phyloP scores from a whole-genome alignment of 768 basidiomycete species.

The Termitomyces sp. region DNA sequence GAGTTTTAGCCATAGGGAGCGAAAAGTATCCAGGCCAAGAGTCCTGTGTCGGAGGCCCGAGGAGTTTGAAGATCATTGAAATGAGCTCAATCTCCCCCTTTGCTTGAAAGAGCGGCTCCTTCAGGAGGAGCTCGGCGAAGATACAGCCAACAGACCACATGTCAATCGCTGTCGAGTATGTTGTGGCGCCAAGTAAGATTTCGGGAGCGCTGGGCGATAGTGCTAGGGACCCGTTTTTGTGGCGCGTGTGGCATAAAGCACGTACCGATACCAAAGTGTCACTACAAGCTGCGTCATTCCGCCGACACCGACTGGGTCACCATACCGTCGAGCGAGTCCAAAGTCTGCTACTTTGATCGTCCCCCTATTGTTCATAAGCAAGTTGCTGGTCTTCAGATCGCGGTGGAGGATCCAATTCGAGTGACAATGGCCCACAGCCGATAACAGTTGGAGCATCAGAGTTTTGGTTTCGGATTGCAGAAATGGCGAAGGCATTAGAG shows the following conservation, averaged over 20 bases:
- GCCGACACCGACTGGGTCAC: slow-evolving; percentile 94
- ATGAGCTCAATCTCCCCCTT: slow-evolving; percentile 92
- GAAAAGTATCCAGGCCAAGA: slow-evolving; percentile 84
- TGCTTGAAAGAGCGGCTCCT: slow-evolving; percentile 97
- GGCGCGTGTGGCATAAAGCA: slow-evolving; percentile 8
- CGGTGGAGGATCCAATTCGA: slow-evolving; percentile 97
- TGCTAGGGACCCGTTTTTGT: slow-evolving; percentile 10
- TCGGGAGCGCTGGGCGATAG: slow-evolving; percentile 75
- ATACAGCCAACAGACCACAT: slow-evolving; percentile 99
- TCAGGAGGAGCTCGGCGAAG: slow-evolving; percentile 92
- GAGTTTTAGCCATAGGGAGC: slow-evolving; percentile 78
- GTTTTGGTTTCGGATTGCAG: slow-evolving; percentile 99
- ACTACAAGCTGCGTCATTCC: slow-evolving; percentile 98
- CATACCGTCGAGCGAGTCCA: slow-evolving; percentile 92
- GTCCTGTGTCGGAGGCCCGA: slow-evolving; percentile 85
- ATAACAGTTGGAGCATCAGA: slow-evolving; percentile 87
- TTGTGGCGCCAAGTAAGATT: slow-evolving; percentile 88
- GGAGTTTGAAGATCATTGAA: slow-evolving; percentile 90
- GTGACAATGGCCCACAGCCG: slow-evolving; percentile 92
- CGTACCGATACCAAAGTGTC: slow-evolving; percentile 96
- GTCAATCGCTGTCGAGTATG: slow-evolving; percentile 94
- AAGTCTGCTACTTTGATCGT: slow-evolving; percentile 99
- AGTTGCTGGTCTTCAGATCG: slow-evolving; percentile 95
- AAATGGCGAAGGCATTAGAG: slow-evolving; percentile 94
- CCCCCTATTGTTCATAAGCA: slow-evolving; percentile 98